phyloP scores from a whole-genome alignment of 2,329 filamentous ascomycete genomes.

The Paramyrothecium roridum region DNA sequence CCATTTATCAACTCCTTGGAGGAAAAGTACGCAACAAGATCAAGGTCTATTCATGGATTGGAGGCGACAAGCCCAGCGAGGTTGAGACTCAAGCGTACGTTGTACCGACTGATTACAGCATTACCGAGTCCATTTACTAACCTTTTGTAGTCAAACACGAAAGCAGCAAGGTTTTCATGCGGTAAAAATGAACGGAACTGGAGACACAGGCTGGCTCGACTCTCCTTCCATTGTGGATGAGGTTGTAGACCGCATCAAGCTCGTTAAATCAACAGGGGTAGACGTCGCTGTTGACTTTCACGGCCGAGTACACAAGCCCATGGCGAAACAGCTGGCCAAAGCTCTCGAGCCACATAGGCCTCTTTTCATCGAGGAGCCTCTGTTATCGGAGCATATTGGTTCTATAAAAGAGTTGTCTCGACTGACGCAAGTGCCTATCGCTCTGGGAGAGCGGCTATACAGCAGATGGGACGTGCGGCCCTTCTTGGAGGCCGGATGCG shows the following conservation, averaged over 20 bases:
- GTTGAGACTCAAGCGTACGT: conserved; percentile 60
- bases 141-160: conserved; percentile 44
- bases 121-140: conserved; percentile 1
- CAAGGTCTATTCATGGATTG: conserved; percentile 76
- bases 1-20: conserved; percentile 70
- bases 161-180: conserved; percentile 61
- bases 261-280: conserved; percentile 66
- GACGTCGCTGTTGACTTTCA: conserved; percentile 78
- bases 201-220: conserved; percentile 74
- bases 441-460: conserved; percentile 69
- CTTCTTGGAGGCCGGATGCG: conserved; percentile 64
- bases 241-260: conserved; percentile 64
- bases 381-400: conserved; percentile 66
- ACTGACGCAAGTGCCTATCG: conserved; percentile 55
- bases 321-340: conserved; percentile 73
- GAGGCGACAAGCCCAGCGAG: conserved; percentile 67
- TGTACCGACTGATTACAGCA: background rate
- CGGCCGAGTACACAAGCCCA: conserved; percentile 71
- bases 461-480: conserved; percentile 71
- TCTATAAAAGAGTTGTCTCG: conserved; percentile 46
- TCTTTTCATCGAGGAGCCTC: conserved; percentile 72
- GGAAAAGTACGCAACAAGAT: conserved; percentile 69
- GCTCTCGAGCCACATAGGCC: conserved; percentile 65
- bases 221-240: conserved; percentile 61
- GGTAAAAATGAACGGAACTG: conserved; percentile 79